Conservation (phyloP, 2,329 filamentous ascomycete genomes). For the Diatrype stigma region DNA sequence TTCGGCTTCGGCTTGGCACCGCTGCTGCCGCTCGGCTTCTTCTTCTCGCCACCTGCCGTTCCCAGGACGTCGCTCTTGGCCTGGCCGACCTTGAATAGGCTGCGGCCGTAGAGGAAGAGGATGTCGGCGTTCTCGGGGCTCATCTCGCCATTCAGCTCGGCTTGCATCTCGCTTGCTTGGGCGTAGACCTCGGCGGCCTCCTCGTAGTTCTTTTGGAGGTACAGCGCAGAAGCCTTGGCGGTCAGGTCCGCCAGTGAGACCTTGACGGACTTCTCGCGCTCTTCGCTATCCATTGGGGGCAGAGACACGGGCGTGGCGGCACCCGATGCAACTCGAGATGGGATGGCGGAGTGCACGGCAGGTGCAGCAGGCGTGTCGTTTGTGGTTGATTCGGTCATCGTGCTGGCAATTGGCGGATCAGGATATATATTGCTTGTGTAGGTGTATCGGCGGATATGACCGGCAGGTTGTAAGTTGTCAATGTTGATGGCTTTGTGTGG, state of each 20-base stretch:
- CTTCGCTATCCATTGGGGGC: constrained; percentile 33
- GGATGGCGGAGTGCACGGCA: constrained; percentile 24
- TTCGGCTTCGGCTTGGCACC: constrained; percentile 33
- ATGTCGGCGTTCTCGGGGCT: constrained; percentile 87
- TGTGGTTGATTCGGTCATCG: constrained; percentile 27
- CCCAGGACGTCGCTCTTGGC: constrained; percentile 92
- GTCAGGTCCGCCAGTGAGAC: constrained; percentile 73
- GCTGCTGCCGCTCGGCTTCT: constrained; percentile 36
- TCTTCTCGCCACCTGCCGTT: constrained; percentile 60
- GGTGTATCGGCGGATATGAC: neutral
- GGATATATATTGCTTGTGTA: neutral
- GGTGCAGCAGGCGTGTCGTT: constrained; percentile 24
- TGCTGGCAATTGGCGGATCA: constrained; percentile 3
- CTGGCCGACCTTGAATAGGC: constrained; percentile 89
- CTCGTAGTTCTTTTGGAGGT: constrained; percentile 83
- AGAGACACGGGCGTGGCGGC: constrained; percentile 27
- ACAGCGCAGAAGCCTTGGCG: constrained; percentile 77
- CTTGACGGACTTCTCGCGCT: constrained; percentile 47
- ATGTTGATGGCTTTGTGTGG: neutral
- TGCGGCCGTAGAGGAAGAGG: constrained; percentile 89
- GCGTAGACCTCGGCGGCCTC: constrained; percentile 85
- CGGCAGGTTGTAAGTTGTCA: neutral
- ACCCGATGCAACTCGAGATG: constrained; percentile 21
- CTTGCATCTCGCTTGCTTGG: constrained; percentile 83
- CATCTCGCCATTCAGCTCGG: constrained; percentile 88